These are phyloP conservation scores for Tetrapisispora fleetii DNA, from an alignment of 805 yeast genomes.

Conservation along the genomic window DNA sequence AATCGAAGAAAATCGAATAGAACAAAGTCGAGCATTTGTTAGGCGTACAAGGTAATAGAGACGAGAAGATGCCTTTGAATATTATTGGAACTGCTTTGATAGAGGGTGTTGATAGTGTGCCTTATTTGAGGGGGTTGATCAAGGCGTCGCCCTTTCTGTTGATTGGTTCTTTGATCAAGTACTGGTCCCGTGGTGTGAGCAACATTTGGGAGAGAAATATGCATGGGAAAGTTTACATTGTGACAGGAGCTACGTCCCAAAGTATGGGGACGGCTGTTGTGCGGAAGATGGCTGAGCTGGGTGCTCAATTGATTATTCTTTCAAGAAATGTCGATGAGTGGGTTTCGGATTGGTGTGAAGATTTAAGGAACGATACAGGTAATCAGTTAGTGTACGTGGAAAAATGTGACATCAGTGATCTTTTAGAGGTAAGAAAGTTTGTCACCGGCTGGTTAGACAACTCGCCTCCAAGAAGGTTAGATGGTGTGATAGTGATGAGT, in stretches of 20 bases:
- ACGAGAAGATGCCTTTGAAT: slow-evolving; percentile 65
- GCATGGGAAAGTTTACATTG: slow-evolving; percentile 76
- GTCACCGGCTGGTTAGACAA: slow-evolving; percentile 94
- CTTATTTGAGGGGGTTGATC: slow-evolving; percentile 58
- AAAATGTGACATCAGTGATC: slow-evolving; percentile 66
- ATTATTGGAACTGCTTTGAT: slow-evolving; percentile 56
- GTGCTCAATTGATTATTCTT: slow-evolving; percentile 77
- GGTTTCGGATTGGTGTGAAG: slow-evolving; percentile 71
- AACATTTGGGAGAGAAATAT: slow-evolving; percentile 90
- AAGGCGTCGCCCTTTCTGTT: slow-evolving; percentile 47
- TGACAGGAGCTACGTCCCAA: slow-evolving; percentile 84
- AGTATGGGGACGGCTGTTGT: slow-evolving; percentile 79
- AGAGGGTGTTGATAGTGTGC: slow-evolving; percentile 69
- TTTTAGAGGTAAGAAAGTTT: slow-evolving; percentile 72
- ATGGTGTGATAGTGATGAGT: slow-evolving; percentile 83
- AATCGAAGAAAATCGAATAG: no score
- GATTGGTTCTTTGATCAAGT: slow-evolving; percentile 43
- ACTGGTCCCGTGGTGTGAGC: slow-evolving; percentile 65
- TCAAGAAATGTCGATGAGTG: slow-evolving; percentile 63
- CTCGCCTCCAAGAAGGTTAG: slow-evolving; percentile 81
- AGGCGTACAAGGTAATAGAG: no score
- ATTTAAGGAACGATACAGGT: slow-evolving; percentile 56
- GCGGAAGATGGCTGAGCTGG: slow-evolving; percentile 61
- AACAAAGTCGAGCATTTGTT: neutral
- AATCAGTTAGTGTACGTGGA: slow-evolving; percentile 85